Conservation (phyloP, 148 eudicot genomes). For the Drosera capensis region DNA sequence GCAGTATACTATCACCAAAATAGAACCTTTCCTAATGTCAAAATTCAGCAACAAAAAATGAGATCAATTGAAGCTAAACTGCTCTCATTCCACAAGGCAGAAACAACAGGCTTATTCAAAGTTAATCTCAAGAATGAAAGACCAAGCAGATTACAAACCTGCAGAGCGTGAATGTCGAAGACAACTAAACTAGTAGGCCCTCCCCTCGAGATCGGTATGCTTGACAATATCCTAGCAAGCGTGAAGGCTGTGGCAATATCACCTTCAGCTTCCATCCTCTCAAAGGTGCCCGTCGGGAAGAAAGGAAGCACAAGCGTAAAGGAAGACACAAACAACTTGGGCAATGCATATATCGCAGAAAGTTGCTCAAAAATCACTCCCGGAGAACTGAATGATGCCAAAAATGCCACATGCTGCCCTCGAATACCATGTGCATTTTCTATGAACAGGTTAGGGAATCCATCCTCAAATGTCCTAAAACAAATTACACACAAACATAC, state of each 20-base stretch:
- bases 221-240: constrained; percentile 79
- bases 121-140: too few relatives aligned
- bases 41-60: constrained; percentile 3
- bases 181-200: constrained; percentile 93
- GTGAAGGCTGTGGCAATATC: constrained; percentile 97
- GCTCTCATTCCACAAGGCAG: too few relatives aligned
- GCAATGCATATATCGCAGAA: constrained; percentile 82
- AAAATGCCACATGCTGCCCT: constrained; percentile 92
- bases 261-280: constrained; percentile 99
- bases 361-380: constrained; percentile 92
- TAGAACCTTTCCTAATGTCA: constrained; percentile 78
- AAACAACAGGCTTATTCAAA: too few relatives aligned
- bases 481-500: constrained; percentile 5
- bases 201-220: constrained; percentile 78
- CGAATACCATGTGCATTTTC: constrained; percentile 91
- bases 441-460: constrained; percentile 91
- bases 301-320: constrained; percentile 95
- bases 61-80: constrained; percentile 1
- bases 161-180: constrained; percentile 93
- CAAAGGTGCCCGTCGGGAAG: constrained; percentile 95
- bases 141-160: constrained; percentile 36
- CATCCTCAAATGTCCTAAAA: constrained; percentile 87
- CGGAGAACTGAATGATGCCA: constrained; percentile 91
- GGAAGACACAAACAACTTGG: constrained; percentile 83
- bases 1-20: constrained; percentile 89